Conservation (phyloP, 352 stramenopile genomes). For the Phytopythium cucurbitacearum region DNA sequence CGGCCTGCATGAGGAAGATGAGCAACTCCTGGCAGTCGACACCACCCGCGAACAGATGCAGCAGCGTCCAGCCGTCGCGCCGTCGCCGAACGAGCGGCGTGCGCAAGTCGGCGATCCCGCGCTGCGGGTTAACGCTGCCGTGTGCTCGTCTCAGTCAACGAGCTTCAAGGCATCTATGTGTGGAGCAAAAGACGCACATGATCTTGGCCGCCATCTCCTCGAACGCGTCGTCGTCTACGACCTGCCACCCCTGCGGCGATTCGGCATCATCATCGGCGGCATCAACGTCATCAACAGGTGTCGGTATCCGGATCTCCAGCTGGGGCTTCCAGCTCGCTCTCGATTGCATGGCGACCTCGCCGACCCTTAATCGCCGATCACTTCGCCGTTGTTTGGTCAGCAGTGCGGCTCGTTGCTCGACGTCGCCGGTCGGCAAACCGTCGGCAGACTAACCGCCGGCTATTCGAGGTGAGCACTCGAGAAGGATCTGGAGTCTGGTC, state of each 20-base stretch:
- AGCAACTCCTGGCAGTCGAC: constrained; percentile 51
- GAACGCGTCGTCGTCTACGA: constrained; percentile 31
- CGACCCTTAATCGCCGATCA: too few species aligned
- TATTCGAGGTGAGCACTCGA: too few species aligned
- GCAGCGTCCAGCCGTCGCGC: constrained; percentile 45
- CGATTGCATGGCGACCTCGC: too few species aligned
- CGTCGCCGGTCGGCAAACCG: too few species aligned
- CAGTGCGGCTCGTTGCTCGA: too few species aligned
- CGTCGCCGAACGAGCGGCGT: constrained; percentile 25
- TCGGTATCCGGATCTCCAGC: neutral
- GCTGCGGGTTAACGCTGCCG: constrained; percentile 32
- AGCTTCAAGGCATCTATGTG: neutral
- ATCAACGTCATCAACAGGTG: neutral
- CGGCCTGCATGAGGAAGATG: constrained; percentile 28
- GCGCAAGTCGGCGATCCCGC: constrained; percentile 20
- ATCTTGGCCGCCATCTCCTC: constrained; percentile 44
- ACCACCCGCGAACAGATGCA: constrained; percentile 53
- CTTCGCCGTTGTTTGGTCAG: too few species aligned
- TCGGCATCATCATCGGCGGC: neutral
- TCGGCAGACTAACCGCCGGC: too few species aligned
- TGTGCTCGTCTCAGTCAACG: neutral
- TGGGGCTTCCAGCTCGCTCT: too few species aligned
- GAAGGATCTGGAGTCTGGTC: too few species aligned
- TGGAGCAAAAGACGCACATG: constrained; percentile 24
- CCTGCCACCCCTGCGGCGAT: constrained; percentile 13